phyloP scores from a whole-genome alignment of 176 grass and related monocot genomes.

The Dendrocalamus sinicus region DNA sequence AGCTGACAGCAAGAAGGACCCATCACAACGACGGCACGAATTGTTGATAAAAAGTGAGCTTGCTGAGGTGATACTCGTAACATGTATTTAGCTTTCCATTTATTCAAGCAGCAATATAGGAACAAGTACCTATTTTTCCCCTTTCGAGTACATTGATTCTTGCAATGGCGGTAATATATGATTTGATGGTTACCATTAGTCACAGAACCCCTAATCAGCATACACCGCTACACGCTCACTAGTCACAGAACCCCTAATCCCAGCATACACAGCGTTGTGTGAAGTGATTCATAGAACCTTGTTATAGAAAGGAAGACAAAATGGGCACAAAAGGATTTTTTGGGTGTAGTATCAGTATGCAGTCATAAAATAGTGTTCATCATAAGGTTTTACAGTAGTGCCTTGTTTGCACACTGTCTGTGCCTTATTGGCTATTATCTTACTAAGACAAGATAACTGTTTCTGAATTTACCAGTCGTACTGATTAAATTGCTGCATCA shows the following conservation, averaged over 20 bases:
- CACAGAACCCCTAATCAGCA: neutral
- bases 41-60: conserved; percentile 80
- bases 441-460: neutral
- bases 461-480: neutral
- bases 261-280: neutral
- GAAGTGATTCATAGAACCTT: neutral
- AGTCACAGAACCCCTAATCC: neutral
- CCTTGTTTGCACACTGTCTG: neutral
- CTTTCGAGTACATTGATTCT: conserved; percentile 8
- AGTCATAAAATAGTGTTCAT: neutral
- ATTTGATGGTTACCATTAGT: neutral
- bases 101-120: neutral
- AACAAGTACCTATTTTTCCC: neutral
- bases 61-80: conserved; percentile 63
- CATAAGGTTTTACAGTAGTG: neutral
- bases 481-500: conserved; percentile 15
- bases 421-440: neutral
- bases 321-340: neutral
- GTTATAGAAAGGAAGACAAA: conserved; percentile 1
- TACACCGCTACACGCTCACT: neutral
- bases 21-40: conserved; percentile 70
- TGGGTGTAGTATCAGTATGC: neutral
- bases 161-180: too few species aligned
- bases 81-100: neutral
- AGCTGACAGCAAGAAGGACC: conserved; percentile 79